A percentile compares a stretch with the other conserved stretches of the same genome.
Conservation (phyloP, 768 basidiomycete species). For the Hericium alpestre region DNA sequence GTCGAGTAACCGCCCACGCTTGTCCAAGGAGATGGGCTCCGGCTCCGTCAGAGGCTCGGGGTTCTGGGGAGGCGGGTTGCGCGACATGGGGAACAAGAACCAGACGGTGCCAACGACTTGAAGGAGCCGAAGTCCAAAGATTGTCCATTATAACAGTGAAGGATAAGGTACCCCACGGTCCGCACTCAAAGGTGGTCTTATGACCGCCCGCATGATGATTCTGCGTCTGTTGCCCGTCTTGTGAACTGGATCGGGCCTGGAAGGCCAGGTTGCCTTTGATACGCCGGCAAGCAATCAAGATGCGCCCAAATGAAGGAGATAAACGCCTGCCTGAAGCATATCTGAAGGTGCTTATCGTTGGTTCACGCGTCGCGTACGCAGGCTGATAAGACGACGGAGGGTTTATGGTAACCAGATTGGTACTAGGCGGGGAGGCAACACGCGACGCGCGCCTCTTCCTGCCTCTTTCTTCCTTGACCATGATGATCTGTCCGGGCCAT, state of each 20-base stretch:
- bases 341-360: background rate
- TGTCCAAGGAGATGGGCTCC: background rate
- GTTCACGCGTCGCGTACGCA: background rate
- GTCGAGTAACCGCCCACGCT: background rate
- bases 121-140: background rate
- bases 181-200: background rate
- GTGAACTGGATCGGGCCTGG: background rate
- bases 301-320: background rate
- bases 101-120: background rate
- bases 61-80: background rate
- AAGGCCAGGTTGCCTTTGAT: background rate
- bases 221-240: background rate
- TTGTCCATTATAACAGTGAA: background rate
- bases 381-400: too few species aligned
- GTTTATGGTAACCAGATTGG: too few species aligned
- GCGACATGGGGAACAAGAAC: constrained; percentile 6
- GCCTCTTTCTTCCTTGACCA: too few species aligned
- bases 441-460: too few species aligned
- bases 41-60: background rate
- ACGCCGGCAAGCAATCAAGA: background rate
- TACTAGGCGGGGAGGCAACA: too few species aligned
- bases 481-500: too few species aligned
- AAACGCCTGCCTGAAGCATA: background rate
- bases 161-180: background rate
- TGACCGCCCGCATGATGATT: background rate